Evolutionary conservation across 2,329 filamentous ascomycete genomes (phyloP).

Genomic region (Dactylellina cionopaga): DNA sequence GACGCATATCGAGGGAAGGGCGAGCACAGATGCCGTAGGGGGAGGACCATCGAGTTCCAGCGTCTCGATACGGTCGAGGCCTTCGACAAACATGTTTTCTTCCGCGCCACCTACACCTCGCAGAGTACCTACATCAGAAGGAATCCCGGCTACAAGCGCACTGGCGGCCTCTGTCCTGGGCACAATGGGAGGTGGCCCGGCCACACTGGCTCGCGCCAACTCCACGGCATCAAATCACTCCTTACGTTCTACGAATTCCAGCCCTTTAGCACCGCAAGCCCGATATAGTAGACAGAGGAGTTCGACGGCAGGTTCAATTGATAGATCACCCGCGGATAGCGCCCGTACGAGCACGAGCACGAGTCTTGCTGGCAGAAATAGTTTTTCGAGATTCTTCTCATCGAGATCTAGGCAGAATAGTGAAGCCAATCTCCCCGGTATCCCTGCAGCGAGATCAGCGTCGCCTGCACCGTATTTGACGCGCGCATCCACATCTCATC

Average conservation of each 20-base stretch:
- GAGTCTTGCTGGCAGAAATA: conserved; percentile 76
- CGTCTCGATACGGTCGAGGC: conserved; percentile 20
- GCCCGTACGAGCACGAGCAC: conserved; percentile 45
- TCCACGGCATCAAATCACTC: conserved; percentile 76
- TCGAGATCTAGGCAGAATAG: conserved; percentile 82
- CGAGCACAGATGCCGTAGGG: conserved; percentile 35
- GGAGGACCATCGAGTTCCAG: conserved; percentile 31
- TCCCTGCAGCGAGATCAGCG: conserved; percentile 52
- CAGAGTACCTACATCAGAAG: conserved; percentile 38
- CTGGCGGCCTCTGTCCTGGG: conserved; percentile 60
- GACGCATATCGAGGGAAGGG: conserved; percentile 56
- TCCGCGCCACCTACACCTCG: conserved; percentile 34
- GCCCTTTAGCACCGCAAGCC: conserved; percentile 37
- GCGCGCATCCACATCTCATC: conserved; percentile 73
- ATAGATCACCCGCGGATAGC: conserved; percentile 58
- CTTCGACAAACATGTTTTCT: conserved; percentile 21
- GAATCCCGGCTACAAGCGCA: conserved; percentile 57
- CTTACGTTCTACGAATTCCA: conserved; percentile 58
- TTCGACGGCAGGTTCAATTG: conserved; percentile 86
- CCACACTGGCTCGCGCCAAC: conserved; percentile 68
- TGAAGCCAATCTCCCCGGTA: conserved; percentile 72
- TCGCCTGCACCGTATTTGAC: conserved; percentile 55
- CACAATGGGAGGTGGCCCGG: conserved; percentile 60
- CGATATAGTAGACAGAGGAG: conserved; percentile 66
- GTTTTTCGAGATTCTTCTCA: conserved; percentile 87